These are phyloP conservation scores for Kodamaea restingae DNA, from an alignment of 805 yeast species.

Conservation along the genomic window DNA sequence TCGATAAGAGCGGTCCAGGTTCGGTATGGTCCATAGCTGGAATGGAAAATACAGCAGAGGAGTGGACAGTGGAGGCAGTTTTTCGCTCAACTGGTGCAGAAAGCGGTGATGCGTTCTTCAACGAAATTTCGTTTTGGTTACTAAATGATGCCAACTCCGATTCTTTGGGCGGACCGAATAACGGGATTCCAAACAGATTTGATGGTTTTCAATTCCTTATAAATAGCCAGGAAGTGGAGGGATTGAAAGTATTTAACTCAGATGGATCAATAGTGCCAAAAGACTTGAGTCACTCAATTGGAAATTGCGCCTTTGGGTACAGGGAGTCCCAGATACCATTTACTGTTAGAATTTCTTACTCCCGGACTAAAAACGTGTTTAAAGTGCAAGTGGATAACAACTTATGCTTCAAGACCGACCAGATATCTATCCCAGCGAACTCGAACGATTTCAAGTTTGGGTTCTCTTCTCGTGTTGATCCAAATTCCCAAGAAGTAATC, in stretches of 20 bases:
- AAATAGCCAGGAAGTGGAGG: constrained; percentile 47
- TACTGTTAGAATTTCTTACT: constrained; percentile 62
- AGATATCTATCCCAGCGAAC: constrained; percentile 42
- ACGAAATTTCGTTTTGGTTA: constrained; percentile 60
- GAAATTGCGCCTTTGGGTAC: constrained; percentile 54
- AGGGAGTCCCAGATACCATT: constrained; percentile 70
- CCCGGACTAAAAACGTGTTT: constrained; percentile 39
- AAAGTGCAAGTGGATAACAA: constrained; percentile 72
- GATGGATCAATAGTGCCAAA: constrained; percentile 48
- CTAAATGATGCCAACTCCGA: constrained; percentile 27
- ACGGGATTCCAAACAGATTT: constrained; percentile 52
- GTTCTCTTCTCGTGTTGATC: constrained; percentile 41
- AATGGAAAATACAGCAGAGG: constrained; percentile 23
- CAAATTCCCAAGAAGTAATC: constrained; percentile 50
- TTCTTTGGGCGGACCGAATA: constrained; percentile 28
- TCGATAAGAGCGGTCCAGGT: constrained; percentile 32
- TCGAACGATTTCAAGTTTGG: constrained; percentile 46
- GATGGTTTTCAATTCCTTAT: constrained; percentile 64
- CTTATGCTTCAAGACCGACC: constrained; percentile 62
- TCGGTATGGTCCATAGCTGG: constrained; percentile 40
- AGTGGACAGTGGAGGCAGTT: constrained; percentile 59
- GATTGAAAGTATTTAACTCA: constrained; percentile 54
- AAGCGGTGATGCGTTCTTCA: constrained; percentile 14
- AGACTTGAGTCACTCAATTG: constrained; percentile 37
- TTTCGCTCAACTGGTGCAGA: constrained; percentile 55